Percentiles rank a stretch among this genome's conserved stretches.
Conservation (phyloP, 177 flowering plant genomes). For the Vitis hybrid region DNA sequence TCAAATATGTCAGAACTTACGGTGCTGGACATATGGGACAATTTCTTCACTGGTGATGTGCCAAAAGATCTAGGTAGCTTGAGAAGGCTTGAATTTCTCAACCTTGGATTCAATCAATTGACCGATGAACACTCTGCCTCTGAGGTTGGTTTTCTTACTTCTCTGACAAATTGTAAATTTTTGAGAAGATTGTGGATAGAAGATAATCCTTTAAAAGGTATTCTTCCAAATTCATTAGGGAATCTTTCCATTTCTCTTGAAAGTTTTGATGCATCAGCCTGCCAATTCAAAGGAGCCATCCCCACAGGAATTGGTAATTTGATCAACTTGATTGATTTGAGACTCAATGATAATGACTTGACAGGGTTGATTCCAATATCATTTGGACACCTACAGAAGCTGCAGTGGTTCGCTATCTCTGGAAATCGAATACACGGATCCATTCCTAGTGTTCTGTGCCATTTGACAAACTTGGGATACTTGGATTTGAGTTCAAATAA, state of each 20-base stretch:
- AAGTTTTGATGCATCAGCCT: neutral
- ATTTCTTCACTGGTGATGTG: conserved; percentile 2
- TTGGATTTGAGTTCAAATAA: conserved; percentile 3
- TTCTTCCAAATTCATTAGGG: conserved; percentile 7
- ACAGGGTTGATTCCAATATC: conserved; percentile 11
- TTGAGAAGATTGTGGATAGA: neutral
- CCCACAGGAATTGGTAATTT: neutral
- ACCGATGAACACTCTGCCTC: neutral
- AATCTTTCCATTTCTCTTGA: conserved; percentile 18
- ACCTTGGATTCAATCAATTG: neutral
- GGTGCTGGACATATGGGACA: neutral
- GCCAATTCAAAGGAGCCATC: conserved; percentile 7
- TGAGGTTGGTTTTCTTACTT: conserved; percentile 1
- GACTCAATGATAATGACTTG: neutral
- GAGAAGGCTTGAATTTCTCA: neutral
- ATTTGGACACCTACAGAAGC: conserved; percentile 2
- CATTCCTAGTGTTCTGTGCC: conserved; percentile 13
- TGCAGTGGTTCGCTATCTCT: neutral
- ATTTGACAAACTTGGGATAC: neutral
- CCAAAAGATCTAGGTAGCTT: neutral
- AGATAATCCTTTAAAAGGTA: neutral
- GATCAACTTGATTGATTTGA: neutral
- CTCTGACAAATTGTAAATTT: conserved; percentile 3
- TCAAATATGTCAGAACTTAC: neutral
- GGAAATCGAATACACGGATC: conserved; percentile 3